Evolutionary conservation across 2,329 filamentous ascomycete species (phyloP).

Genomic region (Alternaria sp.): DNA sequence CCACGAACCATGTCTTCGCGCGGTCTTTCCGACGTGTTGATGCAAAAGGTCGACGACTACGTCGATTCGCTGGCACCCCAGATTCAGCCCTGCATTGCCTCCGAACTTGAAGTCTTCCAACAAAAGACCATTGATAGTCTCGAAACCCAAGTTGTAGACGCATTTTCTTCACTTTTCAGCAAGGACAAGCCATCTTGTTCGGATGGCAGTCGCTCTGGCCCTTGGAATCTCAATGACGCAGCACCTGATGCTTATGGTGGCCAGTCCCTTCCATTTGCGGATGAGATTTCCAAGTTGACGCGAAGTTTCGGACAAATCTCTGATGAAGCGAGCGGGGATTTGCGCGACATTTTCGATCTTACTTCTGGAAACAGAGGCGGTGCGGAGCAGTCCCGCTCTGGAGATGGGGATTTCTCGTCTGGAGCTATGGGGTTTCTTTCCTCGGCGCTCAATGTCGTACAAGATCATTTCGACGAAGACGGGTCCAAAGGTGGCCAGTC

Average conservation of each 20-base stretch:
- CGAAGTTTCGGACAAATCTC: slow-evolving; percentile 41
- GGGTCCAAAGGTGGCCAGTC: slow-evolving; percentile 25
- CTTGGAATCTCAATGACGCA: slow-evolving; percentile 37
- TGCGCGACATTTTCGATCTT: slow-evolving; percentile 42
- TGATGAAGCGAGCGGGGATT: slow-evolving; percentile 39
- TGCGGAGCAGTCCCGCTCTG: slow-evolving; percentile 25
- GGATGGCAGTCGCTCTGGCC: slow-evolving; percentile 27
- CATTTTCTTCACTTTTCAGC: slow-evolving; percentile 41
- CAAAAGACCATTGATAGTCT: slow-evolving; percentile 46
- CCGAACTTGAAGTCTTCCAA: slow-evolving; percentile 42
- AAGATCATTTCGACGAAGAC: slow-evolving; percentile 36
- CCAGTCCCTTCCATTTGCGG: slow-evolving; percentile 41
- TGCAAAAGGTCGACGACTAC: slow-evolving; percentile 43
- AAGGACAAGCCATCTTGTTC: slow-evolving; percentile 29
- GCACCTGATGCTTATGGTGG: slow-evolving; percentile 43
- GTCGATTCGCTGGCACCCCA: slow-evolving; percentile 44
- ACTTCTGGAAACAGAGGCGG: slow-evolving; percentile 31
- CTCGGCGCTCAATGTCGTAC: slow-evolving; percentile 37
- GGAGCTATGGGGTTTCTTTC: slow-evolving; percentile 40
- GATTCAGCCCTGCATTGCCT: slow-evolving; percentile 44
- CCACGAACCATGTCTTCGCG: slow-evolving; percentile 29
- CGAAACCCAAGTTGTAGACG: slow-evolving; percentile 42
- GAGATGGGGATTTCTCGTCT: slow-evolving; percentile 24
- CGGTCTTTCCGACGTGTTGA: slow-evolving; percentile 35
- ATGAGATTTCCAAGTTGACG: slow-evolving; percentile 42